These are phyloP conservation scores for Saccharomycopsis sp. DNA, from an alignment of 805 yeast genomes.

Conservation along the genomic window DNA sequence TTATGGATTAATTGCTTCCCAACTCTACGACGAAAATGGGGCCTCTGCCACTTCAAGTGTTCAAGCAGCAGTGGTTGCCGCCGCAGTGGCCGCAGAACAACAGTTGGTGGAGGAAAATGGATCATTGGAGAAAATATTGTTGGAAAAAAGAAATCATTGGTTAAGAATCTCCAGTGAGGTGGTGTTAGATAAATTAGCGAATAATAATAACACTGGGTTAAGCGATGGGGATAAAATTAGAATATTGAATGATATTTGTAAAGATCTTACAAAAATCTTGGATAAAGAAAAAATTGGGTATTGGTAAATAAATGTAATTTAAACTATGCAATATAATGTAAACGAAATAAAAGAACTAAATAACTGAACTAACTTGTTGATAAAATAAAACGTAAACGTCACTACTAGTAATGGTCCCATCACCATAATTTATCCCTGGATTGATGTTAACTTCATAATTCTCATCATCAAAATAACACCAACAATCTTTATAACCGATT, in stretches of 20 bases:
- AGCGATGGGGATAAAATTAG: background rate
- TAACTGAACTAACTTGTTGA: slow-evolving; percentile 24
- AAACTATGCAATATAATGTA: background rate
- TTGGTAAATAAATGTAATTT: background rate
- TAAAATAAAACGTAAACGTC: slow-evolving; percentile 68
- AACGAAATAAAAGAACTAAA: slow-evolving; percentile 1
- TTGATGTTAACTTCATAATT: slow-evolving; percentile 32
- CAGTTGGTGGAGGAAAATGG: background rate
- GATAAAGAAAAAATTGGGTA: slow-evolving; percentile 1
- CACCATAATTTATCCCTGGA: slow-evolving; percentile 35
- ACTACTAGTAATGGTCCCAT: slow-evolving; percentile 34
- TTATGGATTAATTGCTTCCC: slow-evolving; percentile 1
- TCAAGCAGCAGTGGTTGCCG: slow-evolving; percentile 2
- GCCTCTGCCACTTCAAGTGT: background rate
- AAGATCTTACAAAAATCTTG: background rate
- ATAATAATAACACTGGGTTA: background rate
- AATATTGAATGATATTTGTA: background rate
- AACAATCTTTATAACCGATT: slow-evolving; percentile 30
- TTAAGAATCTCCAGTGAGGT: background rate
- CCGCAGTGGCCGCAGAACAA: background rate
- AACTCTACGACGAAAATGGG: background rate
- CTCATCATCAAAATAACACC: slow-evolving; percentile 77
- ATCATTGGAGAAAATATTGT: background rate
- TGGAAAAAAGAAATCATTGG: background rate
- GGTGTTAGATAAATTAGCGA: slow-evolving; percentile 1